These are phyloP conservation scores for Crassisporium funariophilum DNA, from an alignment of 768 basidiomycete genomes.

Conservation along the genomic window DNA sequence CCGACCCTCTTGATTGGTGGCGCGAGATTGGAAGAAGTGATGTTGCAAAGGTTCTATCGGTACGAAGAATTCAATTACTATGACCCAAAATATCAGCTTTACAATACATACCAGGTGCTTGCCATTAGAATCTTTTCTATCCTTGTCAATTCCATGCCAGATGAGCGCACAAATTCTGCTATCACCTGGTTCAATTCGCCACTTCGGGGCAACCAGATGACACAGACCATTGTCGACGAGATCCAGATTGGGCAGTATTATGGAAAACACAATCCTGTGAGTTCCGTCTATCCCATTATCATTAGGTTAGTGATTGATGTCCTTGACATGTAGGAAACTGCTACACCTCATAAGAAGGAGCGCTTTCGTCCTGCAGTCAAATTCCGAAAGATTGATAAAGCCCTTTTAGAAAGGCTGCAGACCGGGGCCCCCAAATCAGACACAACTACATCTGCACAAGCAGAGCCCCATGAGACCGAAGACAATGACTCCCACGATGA, in stretches of 20 bases:
- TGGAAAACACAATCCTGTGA: conserved; percentile 3
- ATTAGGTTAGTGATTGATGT: conserved; percentile 8
- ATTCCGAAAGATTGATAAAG: conserved; percentile 11
- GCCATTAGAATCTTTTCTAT: conserved; percentile 21
- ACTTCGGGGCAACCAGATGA: conserved; percentile 18
- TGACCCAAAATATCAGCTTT: background rate
- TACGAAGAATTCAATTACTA: background rate
- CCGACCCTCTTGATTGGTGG: conserved; percentile 6
- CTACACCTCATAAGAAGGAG: background rate
- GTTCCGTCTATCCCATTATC: background rate
- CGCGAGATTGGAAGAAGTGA: background rate
- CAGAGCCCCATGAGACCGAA: background rate
- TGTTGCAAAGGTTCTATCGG: conserved; percentile 2
- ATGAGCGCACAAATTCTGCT: conserved; percentile 22
- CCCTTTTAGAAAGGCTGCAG: background rate
- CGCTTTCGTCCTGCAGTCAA: conserved; percentile 16
- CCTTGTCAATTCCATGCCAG: conserved; percentile 30
- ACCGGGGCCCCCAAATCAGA: background rate
- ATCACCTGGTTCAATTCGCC: conserved; percentile 28
- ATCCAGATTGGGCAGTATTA: conserved; percentile 5
- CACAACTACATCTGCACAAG: background rate
- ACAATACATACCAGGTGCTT: conserved; percentile 14
- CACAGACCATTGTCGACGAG: conserved; percentile 11
- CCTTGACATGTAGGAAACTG: conserved; percentile 7
- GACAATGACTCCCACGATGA: background rate